Conservation (phyloP, 805 yeast genomes). For the Komagataella mondaviorum region DNA sequence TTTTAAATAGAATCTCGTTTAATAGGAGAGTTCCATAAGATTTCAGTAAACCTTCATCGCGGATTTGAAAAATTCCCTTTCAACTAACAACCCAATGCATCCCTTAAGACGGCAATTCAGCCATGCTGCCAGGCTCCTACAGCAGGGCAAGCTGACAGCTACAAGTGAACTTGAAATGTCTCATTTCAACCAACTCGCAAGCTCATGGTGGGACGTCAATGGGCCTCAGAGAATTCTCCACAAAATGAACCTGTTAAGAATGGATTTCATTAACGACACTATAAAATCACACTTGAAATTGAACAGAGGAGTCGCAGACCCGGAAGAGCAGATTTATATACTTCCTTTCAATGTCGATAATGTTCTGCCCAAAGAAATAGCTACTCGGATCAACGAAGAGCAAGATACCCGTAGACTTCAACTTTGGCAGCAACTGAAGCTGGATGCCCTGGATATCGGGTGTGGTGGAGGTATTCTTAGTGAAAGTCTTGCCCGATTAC, state of each 20-base stretch:
- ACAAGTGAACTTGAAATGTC: background rate
- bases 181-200: constrained; percentile 79
- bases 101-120: background rate
- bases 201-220: constrained; percentile 96
- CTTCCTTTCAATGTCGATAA: constrained; percentile 62
- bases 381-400: constrained; percentile 30
- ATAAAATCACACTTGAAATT: constrained; percentile 30
- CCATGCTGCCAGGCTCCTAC: background rate
- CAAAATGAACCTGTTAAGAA: constrained; percentile 80
- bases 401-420: constrained; percentile 32
- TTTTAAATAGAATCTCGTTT: constrained; percentile 24
- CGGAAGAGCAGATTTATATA: constrained; percentile 39
- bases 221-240: constrained; percentile 93
- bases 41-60: constrained; percentile 1
- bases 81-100: background rate
- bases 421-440: constrained; percentile 20
- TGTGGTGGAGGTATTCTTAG: constrained; percentile 97
- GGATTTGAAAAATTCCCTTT: background rate
- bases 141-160: background rate
- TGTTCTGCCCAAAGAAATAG: constrained; percentile 47
- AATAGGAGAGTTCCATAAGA: background rate
- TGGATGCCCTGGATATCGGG: constrained; percentile 73
- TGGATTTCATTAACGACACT: constrained; percentile 72
- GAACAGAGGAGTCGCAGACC: constrained; percentile 22
- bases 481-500: constrained; percentile 75